phyloP scores from a whole-genome alignment of 1,139 yeast genomes.

The Hanseniaspora uvarum region DNA sequence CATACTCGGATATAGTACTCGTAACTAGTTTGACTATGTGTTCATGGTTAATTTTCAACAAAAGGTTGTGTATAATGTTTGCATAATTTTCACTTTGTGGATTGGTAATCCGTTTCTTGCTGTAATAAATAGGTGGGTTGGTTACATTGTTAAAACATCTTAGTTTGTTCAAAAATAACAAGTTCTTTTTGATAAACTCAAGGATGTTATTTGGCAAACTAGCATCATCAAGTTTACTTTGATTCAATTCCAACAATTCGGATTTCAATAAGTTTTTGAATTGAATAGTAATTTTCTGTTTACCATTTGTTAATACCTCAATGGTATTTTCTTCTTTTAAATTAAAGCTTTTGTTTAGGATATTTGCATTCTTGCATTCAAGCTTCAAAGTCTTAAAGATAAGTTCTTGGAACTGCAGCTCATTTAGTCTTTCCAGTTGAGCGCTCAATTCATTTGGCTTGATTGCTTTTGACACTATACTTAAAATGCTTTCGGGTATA shows the following conservation, averaged over 20 bases:
- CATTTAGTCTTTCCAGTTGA: conserved; percentile 9
- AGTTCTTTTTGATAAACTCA: neutral
- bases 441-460: conserved; percentile 4
- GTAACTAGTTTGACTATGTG: neutral
- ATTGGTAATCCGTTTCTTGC: neutral
- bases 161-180: conserved; percentile 1
- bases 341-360: neutral
- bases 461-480: neutral
- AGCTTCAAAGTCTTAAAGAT: conserved; percentile 13
- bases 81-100: neutral
- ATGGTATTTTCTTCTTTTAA: conserved; percentile 2
- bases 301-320: neutral
- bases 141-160: conserved; percentile 8
- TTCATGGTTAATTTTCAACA: conserved; percentile 5
- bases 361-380: conserved; percentile 1
- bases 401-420: conserved; percentile 10
- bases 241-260: neutral
- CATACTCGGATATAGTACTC: neutral
- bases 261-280: neutral
- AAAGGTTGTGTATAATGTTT: neutral
- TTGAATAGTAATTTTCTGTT: neutral
- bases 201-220: neutral
- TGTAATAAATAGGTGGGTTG: conserved; percentile 3
- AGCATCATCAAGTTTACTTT: neutral
- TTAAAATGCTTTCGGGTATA: neutral